phyloP scores from a whole-genome alignment of 2,329 filamentous ascomycete species.

The Ceratocystis albifundus region DNA sequence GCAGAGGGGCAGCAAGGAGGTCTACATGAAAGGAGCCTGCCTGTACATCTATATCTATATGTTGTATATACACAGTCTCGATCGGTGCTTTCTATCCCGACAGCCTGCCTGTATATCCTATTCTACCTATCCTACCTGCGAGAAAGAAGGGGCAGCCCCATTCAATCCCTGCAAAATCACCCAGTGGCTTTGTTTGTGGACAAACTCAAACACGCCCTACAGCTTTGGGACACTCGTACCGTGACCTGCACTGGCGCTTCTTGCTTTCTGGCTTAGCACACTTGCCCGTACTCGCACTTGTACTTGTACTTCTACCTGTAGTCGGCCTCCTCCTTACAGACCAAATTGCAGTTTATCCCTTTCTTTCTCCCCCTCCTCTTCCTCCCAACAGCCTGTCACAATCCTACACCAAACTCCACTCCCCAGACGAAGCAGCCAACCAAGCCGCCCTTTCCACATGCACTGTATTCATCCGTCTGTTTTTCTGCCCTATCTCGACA shows the following conservation, averaged over 20 bases:
- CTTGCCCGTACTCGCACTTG: background rate
- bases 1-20: too few species aligned
- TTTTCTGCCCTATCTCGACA: slow-evolving; percentile 11
- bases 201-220: background rate
- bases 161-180: background rate
- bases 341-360: background rate
- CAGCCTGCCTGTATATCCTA: background rate
- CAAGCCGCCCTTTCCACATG: background rate
- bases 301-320: background rate
- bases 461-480: slow-evolving; percentile 5
- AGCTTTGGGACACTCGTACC: background rate
- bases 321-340: background rate
- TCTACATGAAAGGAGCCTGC: background rate
- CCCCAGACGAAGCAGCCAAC: background rate
- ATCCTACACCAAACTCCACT: background rate
- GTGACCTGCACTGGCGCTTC: background rate
- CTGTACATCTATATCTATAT: background rate
- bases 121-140: background rate
- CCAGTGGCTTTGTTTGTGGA: background rate
- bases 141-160: background rate
- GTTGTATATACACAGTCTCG: background rate
- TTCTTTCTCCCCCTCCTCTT: background rate
- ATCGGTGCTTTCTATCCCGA: background rate
- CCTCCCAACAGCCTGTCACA: background rate
- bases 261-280: background rate